These are phyloP conservation scores for Heritiera fomes DNA, from an alignment of 345 rosid species.

Conservation along the genomic window DNA sequence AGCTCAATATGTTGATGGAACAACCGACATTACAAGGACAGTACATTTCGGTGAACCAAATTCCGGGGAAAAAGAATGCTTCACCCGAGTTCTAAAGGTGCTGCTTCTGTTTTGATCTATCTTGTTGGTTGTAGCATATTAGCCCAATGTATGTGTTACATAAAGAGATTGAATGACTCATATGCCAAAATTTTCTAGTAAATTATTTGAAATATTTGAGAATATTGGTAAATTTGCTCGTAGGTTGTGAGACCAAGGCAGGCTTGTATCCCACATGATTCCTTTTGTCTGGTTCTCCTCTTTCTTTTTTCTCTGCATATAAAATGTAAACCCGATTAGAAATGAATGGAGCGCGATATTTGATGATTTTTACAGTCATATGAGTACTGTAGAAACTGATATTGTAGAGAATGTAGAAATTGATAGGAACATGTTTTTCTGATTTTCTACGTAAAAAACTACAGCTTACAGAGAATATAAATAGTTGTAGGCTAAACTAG, in stretches of 20 bases:
- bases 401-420: too few species aligned
- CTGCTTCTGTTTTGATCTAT: constrained; percentile 18
- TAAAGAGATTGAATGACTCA: background rate
- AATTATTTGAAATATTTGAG: background rate
- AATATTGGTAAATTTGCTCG: background rate
- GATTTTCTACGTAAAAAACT: too few species aligned
- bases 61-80: constrained; percentile 81
- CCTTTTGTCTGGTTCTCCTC: background rate
- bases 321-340: background rate
- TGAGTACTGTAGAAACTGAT: too few species aligned
- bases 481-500: too few species aligned
- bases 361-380: background rate
- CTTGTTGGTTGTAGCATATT: background rate
- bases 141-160: background rate
- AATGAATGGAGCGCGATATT: background rate
- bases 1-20: constrained; percentile 94
- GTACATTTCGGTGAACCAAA: constrained; percentile 89
- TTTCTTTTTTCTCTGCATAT: background rate
- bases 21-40: constrained; percentile 95
- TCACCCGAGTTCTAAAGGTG: constrained; percentile 90
- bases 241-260: background rate
- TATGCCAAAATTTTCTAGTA: background rate
- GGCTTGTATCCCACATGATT: background rate
- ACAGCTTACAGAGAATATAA: too few species aligned
- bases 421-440: too few species aligned